These are phyloP conservation scores for Cyberlindnera amylophila DNA, from an alignment of 805 yeast genomes.

Conservation along the genomic window DNA sequence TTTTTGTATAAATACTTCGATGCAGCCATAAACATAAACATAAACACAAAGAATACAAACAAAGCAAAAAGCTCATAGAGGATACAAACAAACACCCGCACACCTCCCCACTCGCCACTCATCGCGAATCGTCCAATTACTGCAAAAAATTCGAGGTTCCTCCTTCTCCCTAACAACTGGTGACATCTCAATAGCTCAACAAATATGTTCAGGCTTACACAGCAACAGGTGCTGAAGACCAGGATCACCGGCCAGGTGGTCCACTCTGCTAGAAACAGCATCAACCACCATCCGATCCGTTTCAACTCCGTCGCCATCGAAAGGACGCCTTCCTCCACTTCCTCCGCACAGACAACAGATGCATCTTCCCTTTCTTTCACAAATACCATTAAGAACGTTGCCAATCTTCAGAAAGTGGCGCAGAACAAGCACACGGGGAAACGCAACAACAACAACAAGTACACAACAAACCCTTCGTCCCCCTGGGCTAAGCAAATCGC, in stretches of 20 bases:
- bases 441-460: conserved; percentile 15
- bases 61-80: no score
- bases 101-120: no score
- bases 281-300: conserved; percentile 36
- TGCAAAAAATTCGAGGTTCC: no score
- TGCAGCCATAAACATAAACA: no score
- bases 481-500: conserved; percentile 49
- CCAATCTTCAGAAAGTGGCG: conserved; percentile 19
- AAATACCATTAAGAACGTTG: conserved; percentile 31
- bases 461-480: conserved; percentile 23
- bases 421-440: conserved; percentile 11
- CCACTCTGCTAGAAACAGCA: conserved; percentile 34
- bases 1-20: no score
- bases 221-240: conserved; percentile 28
- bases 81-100: no score
- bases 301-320: conserved; percentile 35
- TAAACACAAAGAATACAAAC: no score
- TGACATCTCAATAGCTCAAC: no score
- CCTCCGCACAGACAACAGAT: conserved; percentile 18
- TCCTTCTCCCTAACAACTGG: no score
- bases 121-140: no score
- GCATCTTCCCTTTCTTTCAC: conserved; percentile 22
- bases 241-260: conserved; percentile 39
- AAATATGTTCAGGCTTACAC: conserved; percentile 27
- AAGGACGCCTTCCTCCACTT: conserved; percentile 25